phyloP scores from a whole-genome alignment of 2,329 filamentous ascomycete species.

The Leptographium galeiforme region DNA sequence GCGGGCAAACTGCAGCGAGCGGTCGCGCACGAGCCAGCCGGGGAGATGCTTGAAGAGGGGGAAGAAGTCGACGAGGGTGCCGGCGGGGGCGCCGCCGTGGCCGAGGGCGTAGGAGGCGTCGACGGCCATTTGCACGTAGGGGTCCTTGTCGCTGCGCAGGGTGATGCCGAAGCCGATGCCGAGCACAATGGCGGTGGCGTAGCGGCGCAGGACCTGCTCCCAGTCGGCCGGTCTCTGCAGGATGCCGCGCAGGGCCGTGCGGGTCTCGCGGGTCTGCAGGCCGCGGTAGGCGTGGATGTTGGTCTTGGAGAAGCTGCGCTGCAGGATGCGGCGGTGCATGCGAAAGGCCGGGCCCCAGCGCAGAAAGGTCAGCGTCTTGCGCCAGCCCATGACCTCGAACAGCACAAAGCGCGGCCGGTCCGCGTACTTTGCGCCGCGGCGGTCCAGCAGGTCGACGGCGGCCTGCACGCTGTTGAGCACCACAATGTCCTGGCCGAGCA shows the following conservation, averaged over 20 bases:
- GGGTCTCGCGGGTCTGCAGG: constrained; percentile 18
- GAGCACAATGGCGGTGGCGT: constrained; percentile 27
- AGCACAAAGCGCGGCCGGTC: constrained; percentile 24
- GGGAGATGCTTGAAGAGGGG: constrained; percentile 10
- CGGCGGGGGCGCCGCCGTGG: constrained; percentile 9
- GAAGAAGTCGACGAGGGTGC: constrained; percentile 10
- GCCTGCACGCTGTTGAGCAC: constrained; percentile 23
- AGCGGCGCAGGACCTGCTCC: constrained; percentile 23
- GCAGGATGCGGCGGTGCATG: constrained; percentile 25
- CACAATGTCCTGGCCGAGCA: constrained; percentile 23
- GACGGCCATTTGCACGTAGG: constrained; percentile 25
- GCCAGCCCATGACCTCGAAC: constrained; percentile 27
- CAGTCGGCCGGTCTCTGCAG: constrained; percentile 19
- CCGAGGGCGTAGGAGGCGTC: constrained; percentile 10
- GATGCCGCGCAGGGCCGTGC: constrained; percentile 18
- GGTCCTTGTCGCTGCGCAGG: constrained; percentile 22
- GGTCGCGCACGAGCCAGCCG: constrained; percentile 4
- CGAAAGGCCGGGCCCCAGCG: constrained; percentile 25
- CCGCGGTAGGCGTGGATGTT: constrained; percentile 15
- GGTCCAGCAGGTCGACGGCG: constrained; percentile 24
- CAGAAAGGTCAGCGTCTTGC: constrained; percentile 28
- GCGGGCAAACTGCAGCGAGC: constrained; percentile 7
- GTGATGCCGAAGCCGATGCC: constrained; percentile 29
- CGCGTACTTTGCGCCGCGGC: constrained; percentile 23
- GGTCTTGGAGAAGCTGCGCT: constrained; percentile 19